A percentile compares a stretch with the other conserved stretches of the same genome.
Conservation (phyloP, 352 stramenopile genomes). For the Pythium aristosporum region DNA sequence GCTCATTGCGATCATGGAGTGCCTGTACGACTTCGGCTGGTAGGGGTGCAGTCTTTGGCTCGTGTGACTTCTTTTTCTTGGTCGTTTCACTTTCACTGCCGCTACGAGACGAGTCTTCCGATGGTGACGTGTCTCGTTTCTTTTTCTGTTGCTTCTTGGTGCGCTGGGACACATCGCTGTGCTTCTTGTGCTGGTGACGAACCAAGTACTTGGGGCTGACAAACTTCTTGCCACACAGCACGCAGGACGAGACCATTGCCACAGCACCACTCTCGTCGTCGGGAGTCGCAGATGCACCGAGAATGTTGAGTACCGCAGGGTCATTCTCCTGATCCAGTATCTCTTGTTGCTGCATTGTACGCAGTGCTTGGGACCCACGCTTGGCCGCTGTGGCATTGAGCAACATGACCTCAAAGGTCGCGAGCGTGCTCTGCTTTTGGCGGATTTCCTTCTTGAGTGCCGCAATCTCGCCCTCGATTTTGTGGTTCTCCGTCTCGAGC, state of each 20-base stretch:
- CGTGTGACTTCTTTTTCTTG: conserved; percentile 11
- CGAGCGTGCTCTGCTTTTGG: conserved; percentile 79
- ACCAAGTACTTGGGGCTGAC: conserved; percentile 71
- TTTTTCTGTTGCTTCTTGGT: conserved; percentile 26
- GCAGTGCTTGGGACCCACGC: neutral
- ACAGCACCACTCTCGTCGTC: conserved; percentile 43
- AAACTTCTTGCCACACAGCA: conserved; percentile 78
- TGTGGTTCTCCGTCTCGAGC: conserved; percentile 63
- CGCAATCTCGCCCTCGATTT: conserved; percentile 53
- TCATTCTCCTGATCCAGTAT: conserved; percentile 23
- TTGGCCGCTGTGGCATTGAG: conserved; percentile 53
- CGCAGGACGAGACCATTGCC: conserved; percentile 34
- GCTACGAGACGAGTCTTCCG: conserved; percentile 1
- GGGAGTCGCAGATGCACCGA: neutral
- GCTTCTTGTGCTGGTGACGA: conserved; percentile 64
- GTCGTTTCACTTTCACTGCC: conserved; percentile 1
- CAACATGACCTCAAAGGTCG: conserved; percentile 80
- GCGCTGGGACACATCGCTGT: conserved; percentile 24
- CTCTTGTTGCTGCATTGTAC: conserved; percentile 3
- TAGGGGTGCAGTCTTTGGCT: conserved; percentile 25
- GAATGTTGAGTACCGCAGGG: conserved; percentile 10
- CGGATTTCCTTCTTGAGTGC: conserved; percentile 76
- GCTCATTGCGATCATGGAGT: conserved; percentile 53
- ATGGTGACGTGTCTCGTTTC: conserved; percentile 11
- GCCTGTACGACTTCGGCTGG: conserved; percentile 41